Evolutionary conservation across 352 stramenopile species (phyloP), one percentile per base, ranked within the genome.

Genomic region (Pythium biforme): DNA sequence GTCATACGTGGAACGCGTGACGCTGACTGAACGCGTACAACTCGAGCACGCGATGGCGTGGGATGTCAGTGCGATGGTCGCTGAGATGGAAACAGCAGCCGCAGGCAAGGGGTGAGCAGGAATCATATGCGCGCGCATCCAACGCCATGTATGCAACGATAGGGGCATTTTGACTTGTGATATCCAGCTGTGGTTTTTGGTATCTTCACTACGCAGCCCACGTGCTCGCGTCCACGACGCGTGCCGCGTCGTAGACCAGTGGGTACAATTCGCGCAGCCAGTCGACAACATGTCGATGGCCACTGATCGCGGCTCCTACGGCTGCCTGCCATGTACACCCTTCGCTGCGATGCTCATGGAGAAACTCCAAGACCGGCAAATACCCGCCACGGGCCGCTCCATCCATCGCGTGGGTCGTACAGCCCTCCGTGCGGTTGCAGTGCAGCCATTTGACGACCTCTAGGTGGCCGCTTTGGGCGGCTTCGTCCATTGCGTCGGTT

Each of bases 1-100:
- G 41, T 54, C 70, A 55, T 75, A 75, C 22, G 47, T 89, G 6
- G 77, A 89, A 51, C 75, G 76, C n/a, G 75, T 89, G 31, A 83
- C 73, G 17, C 55, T 89, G 17, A 77, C 46, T 0, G 79, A 89
- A 39, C 70, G 75, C 19, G 69, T 79, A 15, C 61, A 67, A 27
- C 57, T 89, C 10, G 66, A 86, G 12, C 64, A 72, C 34, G 79
- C 79, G 20, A 55, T 63, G 34, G 55, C 53, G 5, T 55, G 54
- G 15, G 73, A 81, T 37, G 46, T 54, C 14, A 68, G 25, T 17
- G 55, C 64, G 7, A 46, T 69, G 46, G 51, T 34, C 17, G 45
- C 37, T 2, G 66, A 66, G 19, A 58, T 65, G 5, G 55, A 72
- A 23, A 59, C 68, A 26, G 48, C 48, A n/a, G 54, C 47, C 3